Conservation (phyloP, 23 red algal species). For the Gracilaria gracilis region DNA sequence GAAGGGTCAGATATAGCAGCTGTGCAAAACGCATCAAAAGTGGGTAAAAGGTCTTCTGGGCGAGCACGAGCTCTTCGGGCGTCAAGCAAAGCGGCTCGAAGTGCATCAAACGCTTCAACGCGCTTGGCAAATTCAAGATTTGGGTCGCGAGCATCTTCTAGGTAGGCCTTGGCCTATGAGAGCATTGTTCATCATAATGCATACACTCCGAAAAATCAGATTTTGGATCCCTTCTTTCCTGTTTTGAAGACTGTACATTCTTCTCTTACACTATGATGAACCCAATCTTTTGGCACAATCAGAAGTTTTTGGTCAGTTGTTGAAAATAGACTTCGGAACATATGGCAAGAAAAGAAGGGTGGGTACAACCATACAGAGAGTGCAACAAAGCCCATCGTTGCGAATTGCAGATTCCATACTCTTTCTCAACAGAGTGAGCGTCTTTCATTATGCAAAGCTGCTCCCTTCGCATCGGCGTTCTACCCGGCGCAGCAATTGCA, state of each 20-base stretch:
- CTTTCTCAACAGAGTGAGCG: neutral
- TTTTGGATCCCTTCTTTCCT: too few species aligned
- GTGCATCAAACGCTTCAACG: constrained; percentile 55
- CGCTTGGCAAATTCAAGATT: constrained; percentile 26
- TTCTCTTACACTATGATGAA: too few species aligned
- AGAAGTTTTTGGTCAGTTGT: too few species aligned
- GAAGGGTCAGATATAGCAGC: constrained; percentile 50
- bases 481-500: constrained; percentile 46
- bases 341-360: too few species aligned
- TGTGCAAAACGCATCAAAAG: constrained; percentile 31
- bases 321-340: too few species aligned
- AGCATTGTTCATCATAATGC: too few species aligned
- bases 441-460: constrained; percentile 3
- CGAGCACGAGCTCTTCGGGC: constrained; percentile 62
- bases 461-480: constrained; percentile 36
- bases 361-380: too few species aligned
- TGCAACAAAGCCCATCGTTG: neutral
- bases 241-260: too few species aligned
- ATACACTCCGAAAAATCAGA: too few species aligned
- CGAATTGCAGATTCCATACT: neutral
- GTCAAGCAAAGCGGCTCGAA: constrained; percentile 50
- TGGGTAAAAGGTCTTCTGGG: constrained; percentile 30
- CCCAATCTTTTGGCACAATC: too few species aligned
- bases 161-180: constrained; percentile 48
- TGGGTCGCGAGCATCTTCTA: constrained; percentile 60